phyloP scores from a whole-genome alignment of 768 basidiomycete genomes.

The Russula lepida region DNA sequence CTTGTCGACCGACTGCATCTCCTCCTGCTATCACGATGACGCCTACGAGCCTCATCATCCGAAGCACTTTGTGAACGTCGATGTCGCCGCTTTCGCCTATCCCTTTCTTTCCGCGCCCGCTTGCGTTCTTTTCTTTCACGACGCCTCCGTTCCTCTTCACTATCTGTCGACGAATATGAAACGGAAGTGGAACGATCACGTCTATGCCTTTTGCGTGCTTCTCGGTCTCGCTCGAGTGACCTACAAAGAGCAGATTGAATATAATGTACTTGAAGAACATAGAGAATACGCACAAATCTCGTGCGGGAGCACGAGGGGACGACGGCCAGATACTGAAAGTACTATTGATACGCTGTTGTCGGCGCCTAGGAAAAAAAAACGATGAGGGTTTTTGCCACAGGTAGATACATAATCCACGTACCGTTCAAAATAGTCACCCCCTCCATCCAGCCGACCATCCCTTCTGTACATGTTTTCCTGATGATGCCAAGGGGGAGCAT shows the following conservation, averaged over 20 bases:
- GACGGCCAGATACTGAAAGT: conserved; percentile 69
- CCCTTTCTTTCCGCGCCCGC: conserved; percentile 42
- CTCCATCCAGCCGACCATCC: conserved; percentile 30
- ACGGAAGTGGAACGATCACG: conserved; percentile 39
- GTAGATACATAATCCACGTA: conserved; percentile 28
- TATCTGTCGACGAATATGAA: conserved; percentile 32
- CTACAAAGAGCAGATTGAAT: conserved; percentile 29
- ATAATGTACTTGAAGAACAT: not conserved
- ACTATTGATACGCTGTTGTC: conserved; percentile 52
- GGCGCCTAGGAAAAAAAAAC: conserved; percentile 42
- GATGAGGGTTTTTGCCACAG: conserved; percentile 4
- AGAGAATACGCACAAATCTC: conserved; percentile 40
- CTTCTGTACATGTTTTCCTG: conserved; percentile 42
- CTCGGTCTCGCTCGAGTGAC: conserved; percentile 44
- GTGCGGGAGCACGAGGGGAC: conserved; percentile 63
- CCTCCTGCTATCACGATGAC: conserved; percentile 23
- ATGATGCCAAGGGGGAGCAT: conserved; percentile 38
- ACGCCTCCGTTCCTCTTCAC: conserved; percentile 52
- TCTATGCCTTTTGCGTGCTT: conserved; percentile 47
- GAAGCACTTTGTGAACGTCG: conserved; percentile 7
- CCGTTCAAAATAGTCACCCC: conserved; percentile 63
- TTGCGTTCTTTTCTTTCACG: conserved; percentile 55
- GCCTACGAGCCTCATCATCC: conserved; percentile 27
- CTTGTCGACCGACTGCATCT: conserved; percentile 29
- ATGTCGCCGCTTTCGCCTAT: conserved; percentile 33